Evolutionary conservation across 495 filamentous ascomycete species (phyloP).

Genomic region (Viridothelium virens): DNA sequence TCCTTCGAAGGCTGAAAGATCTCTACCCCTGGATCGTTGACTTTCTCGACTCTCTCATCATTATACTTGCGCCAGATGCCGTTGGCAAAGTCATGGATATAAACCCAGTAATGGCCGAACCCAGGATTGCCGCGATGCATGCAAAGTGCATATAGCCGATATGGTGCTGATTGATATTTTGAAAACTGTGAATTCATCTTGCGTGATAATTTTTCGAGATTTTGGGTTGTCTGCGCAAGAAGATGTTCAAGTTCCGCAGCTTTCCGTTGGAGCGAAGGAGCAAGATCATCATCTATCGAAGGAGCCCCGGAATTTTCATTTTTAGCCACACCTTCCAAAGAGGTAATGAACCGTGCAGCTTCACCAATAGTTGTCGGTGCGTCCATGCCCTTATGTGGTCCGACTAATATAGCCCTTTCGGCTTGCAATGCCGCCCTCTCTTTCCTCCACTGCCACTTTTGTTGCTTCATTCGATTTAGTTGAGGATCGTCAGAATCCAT

Average conservation of each 20-base stretch:
- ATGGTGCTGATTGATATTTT: constrained; percentile 52
- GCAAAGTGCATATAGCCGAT: constrained; percentile 85
- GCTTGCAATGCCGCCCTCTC: constrained; percentile 37
- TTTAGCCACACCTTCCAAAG: constrained; percentile 13
- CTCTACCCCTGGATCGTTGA: constrained; percentile 33
- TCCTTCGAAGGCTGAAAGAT: constrained; percentile 50
- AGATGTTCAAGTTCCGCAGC: constrained; percentile 39
- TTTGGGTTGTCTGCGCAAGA: constrained; percentile 43
- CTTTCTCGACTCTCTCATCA: constrained; percentile 62
- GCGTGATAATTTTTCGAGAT: constrained; percentile 48
- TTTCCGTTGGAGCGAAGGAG: constrained; percentile 17
- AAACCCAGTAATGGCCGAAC: constrained; percentile 94
- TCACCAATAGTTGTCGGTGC: constrained; percentile 23
- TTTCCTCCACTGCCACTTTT: constrained; percentile 67
- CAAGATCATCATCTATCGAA: constrained; percentile 1
- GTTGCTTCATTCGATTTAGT: constrained; percentile 53
- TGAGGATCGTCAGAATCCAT: constrained; percentile 58
- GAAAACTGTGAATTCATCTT: constrained; percentile 56
- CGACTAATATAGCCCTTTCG: constrained; percentile 37
- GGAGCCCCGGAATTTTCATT: not conserved
- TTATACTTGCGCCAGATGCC: constrained; percentile 91
- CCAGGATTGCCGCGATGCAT: constrained; percentile 64
- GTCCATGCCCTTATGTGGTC: constrained; percentile 9
- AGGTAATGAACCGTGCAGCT: constrained; percentile 20
- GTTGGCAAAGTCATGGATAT: constrained; percentile 79